These are phyloP conservation scores for Pyrus betulifolia DNA, from an alignment of 306 rosid species.

Conservation along the genomic window DNA sequence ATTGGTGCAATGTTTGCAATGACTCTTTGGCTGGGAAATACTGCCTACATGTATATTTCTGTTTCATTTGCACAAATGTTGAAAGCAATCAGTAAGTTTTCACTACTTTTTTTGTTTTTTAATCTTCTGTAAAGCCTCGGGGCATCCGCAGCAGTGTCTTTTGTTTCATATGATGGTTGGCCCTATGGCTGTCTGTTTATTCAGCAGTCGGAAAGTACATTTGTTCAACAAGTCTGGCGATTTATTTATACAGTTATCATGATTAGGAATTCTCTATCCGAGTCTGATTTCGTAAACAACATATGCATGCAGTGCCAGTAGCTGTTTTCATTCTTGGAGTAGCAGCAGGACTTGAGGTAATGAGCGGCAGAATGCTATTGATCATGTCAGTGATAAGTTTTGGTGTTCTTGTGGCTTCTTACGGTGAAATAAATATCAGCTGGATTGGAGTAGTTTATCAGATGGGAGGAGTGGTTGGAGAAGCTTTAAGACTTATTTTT, in stretches of 20 bases:
- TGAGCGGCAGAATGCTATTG: slow-evolving; percentile 89
- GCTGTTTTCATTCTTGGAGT: slow-evolving; percentile 97
- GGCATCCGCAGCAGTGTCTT: not conserved
- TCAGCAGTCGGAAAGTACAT: not conserved
- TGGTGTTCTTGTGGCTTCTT: slow-evolving; percentile 93
- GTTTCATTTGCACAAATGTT: slow-evolving; percentile 98
- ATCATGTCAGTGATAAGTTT: slow-evolving; percentile 96
- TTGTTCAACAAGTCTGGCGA: slow-evolving; percentile 15
- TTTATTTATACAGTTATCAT: slow-evolving; percentile 6
- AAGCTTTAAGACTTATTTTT: slow-evolving; percentile 95
- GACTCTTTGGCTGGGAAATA: slow-evolving; percentile 99
- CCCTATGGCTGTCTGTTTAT: not conserved
- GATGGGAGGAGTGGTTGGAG: slow-evolving; percentile 99
- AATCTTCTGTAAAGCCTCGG: slow-evolving; percentile 4
- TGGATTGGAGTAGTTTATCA: slow-evolving; percentile 98
- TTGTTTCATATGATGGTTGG: not conserved
- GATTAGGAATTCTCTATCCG: slow-evolving; percentile 1
- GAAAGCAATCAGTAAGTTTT: slow-evolving; percentile 92
- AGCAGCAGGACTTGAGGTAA: slow-evolving; percentile 83
- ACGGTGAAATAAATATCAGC: slow-evolving; percentile 84
- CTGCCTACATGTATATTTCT: slow-evolving; percentile 93
- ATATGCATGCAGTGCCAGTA: slow-evolving; percentile 78
- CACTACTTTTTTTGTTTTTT: slow-evolving; percentile 7
- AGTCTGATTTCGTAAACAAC: slow-evolving; percentile 13
- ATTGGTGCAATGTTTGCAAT: slow-evolving; percentile 97